These are phyloP conservation scores for Blastobotrys persicus DNA, from an alignment of 1,139 yeast species.

Conservation along the genomic window DNA sequence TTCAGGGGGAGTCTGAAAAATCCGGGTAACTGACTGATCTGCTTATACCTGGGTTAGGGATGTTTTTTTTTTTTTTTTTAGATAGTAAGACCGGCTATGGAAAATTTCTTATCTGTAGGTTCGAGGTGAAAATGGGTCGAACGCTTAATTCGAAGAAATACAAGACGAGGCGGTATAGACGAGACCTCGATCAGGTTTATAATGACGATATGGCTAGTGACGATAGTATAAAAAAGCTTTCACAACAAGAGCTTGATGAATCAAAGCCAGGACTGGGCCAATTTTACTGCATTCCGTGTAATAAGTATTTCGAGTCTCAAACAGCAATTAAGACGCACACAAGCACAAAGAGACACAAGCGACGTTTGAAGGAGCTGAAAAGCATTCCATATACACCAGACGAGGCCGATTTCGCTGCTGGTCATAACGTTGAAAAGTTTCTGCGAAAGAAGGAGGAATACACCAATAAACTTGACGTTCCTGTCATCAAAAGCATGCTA, in stretches of 20 bases:
- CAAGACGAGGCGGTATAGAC: conserved; percentile 38
- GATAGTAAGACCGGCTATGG: no score
- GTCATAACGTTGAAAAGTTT: conserved; percentile 67
- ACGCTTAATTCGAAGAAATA: conserved; percentile 62
- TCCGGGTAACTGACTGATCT: no score
- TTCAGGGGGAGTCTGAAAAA: no score
- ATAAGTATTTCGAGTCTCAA: conserved; percentile 83
- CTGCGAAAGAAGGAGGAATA: conserved; percentile 38
- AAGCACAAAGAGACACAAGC: conserved; percentile 75
- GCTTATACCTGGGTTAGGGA: no score
- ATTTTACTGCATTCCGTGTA: conserved; percentile 91
- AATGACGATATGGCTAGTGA: conserved; percentile 67
- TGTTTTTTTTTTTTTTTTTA: no score
- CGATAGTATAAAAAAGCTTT: conserved; percentile 59
- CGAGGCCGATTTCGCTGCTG: conserved; percentile 90
- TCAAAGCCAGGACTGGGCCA: conserved; percentile 92
- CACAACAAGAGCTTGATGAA: conserved; percentile 86
- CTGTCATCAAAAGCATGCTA: neutral
- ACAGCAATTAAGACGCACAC: conserved; percentile 68
- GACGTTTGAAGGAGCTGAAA: conserved; percentile 74
- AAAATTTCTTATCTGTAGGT: no score
- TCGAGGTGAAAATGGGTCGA: no score
- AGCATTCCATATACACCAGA: conserved; percentile 80
- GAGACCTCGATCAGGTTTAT: conserved; percentile 76
- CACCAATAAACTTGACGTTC: conserved; percentile 10